Evolutionary conservation across 1,139 yeast species (phyloP), one percentile per base, ranked within the genome.

Genomic region (Pneumocystis sp.): DNA sequence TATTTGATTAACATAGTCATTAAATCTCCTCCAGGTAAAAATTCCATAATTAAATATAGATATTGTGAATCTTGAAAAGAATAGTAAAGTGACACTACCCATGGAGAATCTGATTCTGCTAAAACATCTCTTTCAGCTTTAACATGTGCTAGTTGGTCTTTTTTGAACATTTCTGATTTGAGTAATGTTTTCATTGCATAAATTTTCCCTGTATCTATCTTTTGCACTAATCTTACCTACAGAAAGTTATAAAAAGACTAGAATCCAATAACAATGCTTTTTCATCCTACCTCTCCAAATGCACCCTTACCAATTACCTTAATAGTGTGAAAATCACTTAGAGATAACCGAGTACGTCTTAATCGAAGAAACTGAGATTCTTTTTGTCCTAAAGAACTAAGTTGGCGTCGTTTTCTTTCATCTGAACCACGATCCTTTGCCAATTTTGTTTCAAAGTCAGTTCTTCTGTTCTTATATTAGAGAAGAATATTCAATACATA

Each of bases 231-330:
- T 62, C 89, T 77, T 50, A 85, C 89, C 29, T 63, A 57, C 31
- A 17, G 21, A 25, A 12, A 21, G n/a, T 50, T 19, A 25, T 5
- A 50, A 50, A 50, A 50, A 8, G 17, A 50, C 21, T 3, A 25
- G 7, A 4, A 8, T 8, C n/a, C 12, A 64, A 34, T 6, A n/a
- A 0, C 10, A 64, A 19, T n/a, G 29, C 15, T 17, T 39, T 10
- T 6, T 40, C 17, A 6, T 56, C 66, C 25, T 17, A 64, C 66
- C 72, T 85, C 90, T 61, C 90, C 90, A 74, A 85, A 85, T 0
- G 89, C 89, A 63, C 90, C 90, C 72, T 85, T 85, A 62, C 90
- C 90, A 70, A 85, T 85, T 56, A 85, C 89, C 73, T 85, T 85
- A 67, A 85, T 87, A 3, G 89, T 85, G 50, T 76, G 79, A 72